A percentile compares a stretch with the other conserved stretches of the same genome.
phyloP scores from a whole-genome alignment of 805 yeast genomes.

The Tetrapisispora arboricola region DNA sequence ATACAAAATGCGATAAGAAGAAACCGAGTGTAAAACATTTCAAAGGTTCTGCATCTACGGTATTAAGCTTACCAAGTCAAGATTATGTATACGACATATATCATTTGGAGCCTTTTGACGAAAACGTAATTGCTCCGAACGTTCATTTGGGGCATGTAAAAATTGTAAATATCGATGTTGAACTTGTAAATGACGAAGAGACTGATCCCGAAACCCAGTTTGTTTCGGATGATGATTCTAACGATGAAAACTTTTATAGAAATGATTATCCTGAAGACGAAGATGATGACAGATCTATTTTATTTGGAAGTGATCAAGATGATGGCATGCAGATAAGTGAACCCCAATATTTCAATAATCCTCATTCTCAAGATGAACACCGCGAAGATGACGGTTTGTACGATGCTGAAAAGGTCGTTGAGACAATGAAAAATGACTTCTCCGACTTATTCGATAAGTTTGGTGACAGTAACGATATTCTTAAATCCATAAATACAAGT shows the following conservation, averaged over 20 bases:
- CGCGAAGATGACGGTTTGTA: slow-evolving; percentile 3
- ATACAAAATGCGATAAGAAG: slow-evolving; percentile 12
- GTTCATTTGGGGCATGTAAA: slow-evolving; percentile 32
- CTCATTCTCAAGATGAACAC: background rate
- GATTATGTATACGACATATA: slow-evolving; percentile 92
- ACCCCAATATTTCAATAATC: slow-evolving; percentile 3
- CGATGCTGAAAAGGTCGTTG: background rate
- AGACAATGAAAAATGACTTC: slow-evolving; percentile 6
- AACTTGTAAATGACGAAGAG: slow-evolving; percentile 29
- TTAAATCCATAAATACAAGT: slow-evolving; percentile 14
- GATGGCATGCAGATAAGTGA: slow-evolving; percentile 31
- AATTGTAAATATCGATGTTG: slow-evolving; percentile 32
- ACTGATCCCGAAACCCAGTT: slow-evolving; percentile 32
- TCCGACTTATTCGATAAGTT: slow-evolving; percentile 18
- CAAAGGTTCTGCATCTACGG: slow-evolving; percentile 8
- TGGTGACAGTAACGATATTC: slow-evolving; percentile 15
- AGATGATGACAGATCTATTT: slow-evolving; percentile 43
- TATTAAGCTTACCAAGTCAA: slow-evolving; percentile 23
- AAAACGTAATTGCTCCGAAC: slow-evolving; percentile 33
- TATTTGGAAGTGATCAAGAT: slow-evolving; percentile 30
- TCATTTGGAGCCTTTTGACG: slow-evolving; percentile 52
- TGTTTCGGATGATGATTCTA: slow-evolving; percentile 66
- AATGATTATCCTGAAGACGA: slow-evolving; percentile 96
- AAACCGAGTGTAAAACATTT: slow-evolving; percentile 18
- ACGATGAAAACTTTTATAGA: slow-evolving; percentile 83